Evolutionary conservation across 2,329 filamentous ascomycete genomes (phyloP), one percentile per base, ranked within the genome.

Genomic region (Colletotrichum simmondsii): DNA sequence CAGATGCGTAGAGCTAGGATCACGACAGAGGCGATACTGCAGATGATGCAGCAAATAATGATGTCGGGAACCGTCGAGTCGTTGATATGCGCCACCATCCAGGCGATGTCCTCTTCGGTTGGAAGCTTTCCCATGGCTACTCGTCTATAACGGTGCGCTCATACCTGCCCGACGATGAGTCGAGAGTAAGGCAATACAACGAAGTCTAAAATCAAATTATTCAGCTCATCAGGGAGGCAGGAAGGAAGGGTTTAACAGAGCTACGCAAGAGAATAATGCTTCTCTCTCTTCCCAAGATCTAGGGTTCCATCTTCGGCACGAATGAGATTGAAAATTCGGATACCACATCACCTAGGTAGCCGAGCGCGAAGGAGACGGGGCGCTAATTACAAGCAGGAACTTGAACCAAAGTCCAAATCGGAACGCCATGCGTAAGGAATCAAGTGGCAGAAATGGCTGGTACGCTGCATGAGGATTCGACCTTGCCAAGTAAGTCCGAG

Each of bases 71-170:
- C 69, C 1, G 67, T 32, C 16, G 64, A 63, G 56, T 72, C 69
- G 63, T 68, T 42, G 19, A 72, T 72, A 35, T 72, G 63, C 16
- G 63, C 69, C 58, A 24, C 56, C 69, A 72, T 72, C 69, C 69
- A 68, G 32, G 65, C 69, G 19, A 67, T 62, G 42, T 68, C 69
- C 53, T 53, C 64, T 28, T 53, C 28, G 2, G 65, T 68, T 22
- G 65, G 65, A 7, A 68, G 24, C 6, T 61, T 68, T 3, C 56
- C 26, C 65, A 68, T 68, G 65, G 16, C 37, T 56, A 14, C 37
- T 37, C 8, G 37, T 26, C 42, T 14, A 12, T 60, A 5, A 28
- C 35, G 42, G 37, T 53, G 28, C 14, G n/a, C 52, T 61, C 57
- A 68, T 46, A 22, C 49, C 37, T 28, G 42, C 42, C 42, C 8